These are phyloP conservation scores for Fusarium sp. DNA, from an alignment of 2,329 filamentous ascomycete species.

Conservation along the genomic window DNA sequence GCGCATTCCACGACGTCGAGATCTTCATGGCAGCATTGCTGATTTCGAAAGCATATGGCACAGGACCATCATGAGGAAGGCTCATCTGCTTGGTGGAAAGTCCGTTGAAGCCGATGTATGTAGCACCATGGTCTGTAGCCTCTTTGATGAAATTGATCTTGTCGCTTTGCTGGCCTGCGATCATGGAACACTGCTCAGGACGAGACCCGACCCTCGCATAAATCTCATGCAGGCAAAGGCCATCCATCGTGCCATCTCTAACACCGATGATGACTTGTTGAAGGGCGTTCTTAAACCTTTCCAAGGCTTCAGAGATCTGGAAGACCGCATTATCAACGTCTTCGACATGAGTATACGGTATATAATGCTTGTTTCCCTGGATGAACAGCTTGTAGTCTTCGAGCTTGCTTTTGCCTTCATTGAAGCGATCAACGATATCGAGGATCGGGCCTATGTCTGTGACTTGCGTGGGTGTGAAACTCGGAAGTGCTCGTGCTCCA, in stretches of 20 bases:
- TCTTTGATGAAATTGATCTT: constrained; percentile 25
- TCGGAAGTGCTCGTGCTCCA: rapidly evolving
- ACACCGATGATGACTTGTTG: neutral
- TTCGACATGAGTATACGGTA: neutral
- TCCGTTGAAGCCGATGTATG: constrained; percentile 33
- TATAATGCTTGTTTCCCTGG: neutral
- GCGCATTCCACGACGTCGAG: constrained; percentile 1
- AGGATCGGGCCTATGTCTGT: constrained; percentile 4
- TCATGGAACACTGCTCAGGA: neutral
- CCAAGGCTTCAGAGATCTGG: neutral
- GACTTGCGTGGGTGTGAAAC: rapidly evolving
- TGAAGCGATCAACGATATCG: constrained; percentile 15
- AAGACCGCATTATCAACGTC: neutral
- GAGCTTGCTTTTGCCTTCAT: neutral
- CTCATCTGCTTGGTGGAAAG: neutral
- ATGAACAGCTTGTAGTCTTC: constrained; percentile 3
- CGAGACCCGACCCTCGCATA: rapidly evolving
- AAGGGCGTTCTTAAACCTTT: neutral
- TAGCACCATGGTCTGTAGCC: neutral
- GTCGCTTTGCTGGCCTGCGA: constrained; percentile 13
- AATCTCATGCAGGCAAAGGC: neutral
- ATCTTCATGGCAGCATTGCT: neutral
- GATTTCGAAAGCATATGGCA: constrained; percentile 9
- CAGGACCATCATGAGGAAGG: neutral
- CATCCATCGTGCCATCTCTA: neutral